Conservation (phyloP, 352 stramenopile genomes). For the Pseudoperonospora humuli region DNA sequence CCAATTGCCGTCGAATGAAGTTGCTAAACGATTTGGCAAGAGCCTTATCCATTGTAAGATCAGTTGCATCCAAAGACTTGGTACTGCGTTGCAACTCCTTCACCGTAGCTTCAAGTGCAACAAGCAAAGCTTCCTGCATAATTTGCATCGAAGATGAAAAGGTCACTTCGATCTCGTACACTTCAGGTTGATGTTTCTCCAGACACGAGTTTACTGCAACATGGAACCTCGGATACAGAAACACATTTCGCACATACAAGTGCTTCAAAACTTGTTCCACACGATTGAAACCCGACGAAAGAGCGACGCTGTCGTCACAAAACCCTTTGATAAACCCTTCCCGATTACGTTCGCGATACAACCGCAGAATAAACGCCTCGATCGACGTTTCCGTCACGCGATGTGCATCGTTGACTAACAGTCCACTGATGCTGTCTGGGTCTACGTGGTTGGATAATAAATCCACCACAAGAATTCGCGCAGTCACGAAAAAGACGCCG, state of each 20-base stretch:
- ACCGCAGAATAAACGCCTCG: conserved; percentile 94
- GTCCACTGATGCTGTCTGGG: conserved; percentile 81
- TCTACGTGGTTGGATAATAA: conserved; percentile 86
- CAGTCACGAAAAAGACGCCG: conserved; percentile 92
- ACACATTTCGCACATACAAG: conserved; percentile 88
- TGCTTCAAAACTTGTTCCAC: conserved; percentile 93
- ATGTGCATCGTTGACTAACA: conserved; percentile 92
- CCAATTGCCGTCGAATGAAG: conserved; percentile 85
- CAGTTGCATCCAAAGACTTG: conserved; percentile 69
- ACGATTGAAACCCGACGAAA: conserved; percentile 91
- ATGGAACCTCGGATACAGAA: conserved; percentile 95
- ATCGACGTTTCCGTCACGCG: conserved; percentile 91
- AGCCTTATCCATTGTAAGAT: conserved; percentile 91
- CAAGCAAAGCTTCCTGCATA: conserved; percentile 92
- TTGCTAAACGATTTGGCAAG: conserved; percentile 76
- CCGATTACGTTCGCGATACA: conserved; percentile 87
- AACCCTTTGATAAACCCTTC: conserved; percentile 96
- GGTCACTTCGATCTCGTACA: conserved; percentile 91
- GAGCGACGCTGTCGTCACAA: conserved; percentile 85
- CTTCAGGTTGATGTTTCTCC: conserved; percentile 76
- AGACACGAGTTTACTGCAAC: conserved; percentile 84
- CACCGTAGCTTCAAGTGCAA: conserved; percentile 90
- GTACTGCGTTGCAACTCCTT: conserved; percentile 89
- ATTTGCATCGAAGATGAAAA: conserved; percentile 89
- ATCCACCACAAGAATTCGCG: conserved; percentile 96